phyloP scores from a whole-genome alignment of 495 filamentous ascomycete genomes.

The Apodospora peruviana region DNA sequence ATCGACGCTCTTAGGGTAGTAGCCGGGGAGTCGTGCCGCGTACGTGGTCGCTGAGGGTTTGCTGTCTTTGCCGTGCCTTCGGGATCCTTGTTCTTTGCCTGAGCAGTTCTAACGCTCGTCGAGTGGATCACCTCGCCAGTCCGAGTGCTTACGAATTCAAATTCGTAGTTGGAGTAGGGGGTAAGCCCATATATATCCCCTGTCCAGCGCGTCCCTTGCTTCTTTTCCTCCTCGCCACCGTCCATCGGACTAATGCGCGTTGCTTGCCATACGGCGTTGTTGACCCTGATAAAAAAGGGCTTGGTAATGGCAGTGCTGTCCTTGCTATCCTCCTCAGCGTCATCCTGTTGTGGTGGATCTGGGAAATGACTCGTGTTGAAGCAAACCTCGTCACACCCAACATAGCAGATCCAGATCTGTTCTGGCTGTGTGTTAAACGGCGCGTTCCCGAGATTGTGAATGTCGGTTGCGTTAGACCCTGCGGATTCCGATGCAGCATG shows the following conservation, averaged over 20 bases:
- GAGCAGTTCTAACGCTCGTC: slow-evolving; percentile 73
- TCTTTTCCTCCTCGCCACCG: slow-evolving; percentile 45
- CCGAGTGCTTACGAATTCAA: slow-evolving; percentile 72
- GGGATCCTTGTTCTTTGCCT: slow-evolving; percentile 60
- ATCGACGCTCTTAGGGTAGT: slow-evolving; percentile 89
- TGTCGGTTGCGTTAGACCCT: slow-evolving; percentile 69
- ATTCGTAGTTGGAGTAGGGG: slow-evolving; percentile 77
- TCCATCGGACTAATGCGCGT: slow-evolving; percentile 60
- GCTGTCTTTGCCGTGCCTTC: slow-evolving; percentile 41
- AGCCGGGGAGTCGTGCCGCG: slow-evolving; percentile 77
- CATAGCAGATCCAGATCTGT: slow-evolving; percentile 81
- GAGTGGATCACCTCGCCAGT: slow-evolving; percentile 70
- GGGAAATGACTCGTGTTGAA: slow-evolving; percentile 72
- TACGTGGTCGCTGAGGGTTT: slow-evolving; percentile 46
- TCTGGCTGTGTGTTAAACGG: slow-evolving; percentile 66
- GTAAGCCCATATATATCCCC: slow-evolving; percentile 88
- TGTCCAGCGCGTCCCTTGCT: slow-evolving; percentile 53
- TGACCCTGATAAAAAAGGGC: slow-evolving; percentile 84
- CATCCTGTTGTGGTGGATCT: slow-evolving; percentile 13
- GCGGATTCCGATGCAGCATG: slow-evolving; percentile 68
- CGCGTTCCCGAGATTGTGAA: slow-evolving; percentile 72
- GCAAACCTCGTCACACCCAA: slow-evolving; percentile 74
- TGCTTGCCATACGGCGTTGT: slow-evolving; percentile 83
- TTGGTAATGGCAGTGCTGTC: slow-evolving; percentile 55
- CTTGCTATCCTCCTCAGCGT: slow-evolving; percentile 16